Evolutionary conservation across 805 yeast species (phyloP), one percentile per base, ranked within the genome.

Genomic region (Sugiyamaella smithiae): DNA sequence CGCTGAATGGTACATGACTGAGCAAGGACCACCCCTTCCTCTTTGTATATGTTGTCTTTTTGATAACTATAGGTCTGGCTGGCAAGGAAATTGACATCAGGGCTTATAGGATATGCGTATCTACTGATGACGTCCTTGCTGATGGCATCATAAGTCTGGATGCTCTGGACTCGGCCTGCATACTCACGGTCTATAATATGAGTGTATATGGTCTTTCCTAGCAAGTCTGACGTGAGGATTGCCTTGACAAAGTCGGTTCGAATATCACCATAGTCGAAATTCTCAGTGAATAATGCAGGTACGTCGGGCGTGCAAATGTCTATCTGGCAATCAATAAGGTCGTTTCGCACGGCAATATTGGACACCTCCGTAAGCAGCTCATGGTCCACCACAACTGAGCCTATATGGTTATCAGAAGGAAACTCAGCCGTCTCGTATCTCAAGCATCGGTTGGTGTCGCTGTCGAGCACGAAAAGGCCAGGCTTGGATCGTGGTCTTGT

Each of bases 231-330:
- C 12, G 93, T 84, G 51, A 93, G 73, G 22, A 91, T 93, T 47
- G 98, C 97, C 58, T 80, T 84, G 25, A 91, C 86, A 62, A 91
- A 93, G 68, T 93, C 98, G 29, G 78, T 74, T 66, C 99, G 78
- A 54, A 91, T 72, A 45, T 79, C 72, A 66, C 91, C 97, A 66
- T 90, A 93, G 69, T 93, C 99, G 60, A 93, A 93, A 66, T 93
- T 91, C 62, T 93, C 99, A 60, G 88, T 95, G 70, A 91, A 93
- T 52, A 91, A 84, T 12, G 95, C 93, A 1, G 97, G 97, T 8
- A 93, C 97, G 56, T 84, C 88, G 1, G 95, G 88, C 5, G 97
- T 77, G 67, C 99, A 93, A 52, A 93, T 88, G 68, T 93, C 99
- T 48, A 93, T 89, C 64, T 86, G 93, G 66, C 99, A 93, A 70